Evolutionary conservation across 441 rosid species (phyloP).

Genomic region (Aleurites moluccanus): DNA sequence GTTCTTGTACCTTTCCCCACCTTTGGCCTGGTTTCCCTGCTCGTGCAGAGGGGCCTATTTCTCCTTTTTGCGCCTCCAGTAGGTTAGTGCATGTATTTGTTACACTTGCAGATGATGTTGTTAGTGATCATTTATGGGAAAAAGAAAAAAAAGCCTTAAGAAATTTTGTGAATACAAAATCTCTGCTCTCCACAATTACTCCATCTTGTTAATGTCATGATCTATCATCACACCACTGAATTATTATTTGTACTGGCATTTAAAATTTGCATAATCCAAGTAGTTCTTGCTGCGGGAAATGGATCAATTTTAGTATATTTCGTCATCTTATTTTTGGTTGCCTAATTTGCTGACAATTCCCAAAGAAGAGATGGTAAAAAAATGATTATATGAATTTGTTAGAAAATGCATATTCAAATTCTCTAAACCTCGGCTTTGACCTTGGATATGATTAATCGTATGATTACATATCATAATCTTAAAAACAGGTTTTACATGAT

Average conservation of each 20-base stretch:
- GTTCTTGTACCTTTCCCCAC: conserved; percentile 31
- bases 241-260: neutral
- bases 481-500: no score
- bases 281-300: no score
- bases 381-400: no score
- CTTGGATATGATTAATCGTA: no score
- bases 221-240: neutral
- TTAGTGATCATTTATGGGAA: conserved; percentile 51
- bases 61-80: conserved; percentile 39
- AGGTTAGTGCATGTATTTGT: conserved; percentile 58
- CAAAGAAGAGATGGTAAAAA: no score
- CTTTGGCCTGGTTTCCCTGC: conserved; percentile 30
- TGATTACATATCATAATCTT: no score
- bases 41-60: conserved; percentile 34
- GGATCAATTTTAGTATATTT: no score
- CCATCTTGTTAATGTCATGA: neutral
- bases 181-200: conserved; percentile 30
- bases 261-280: neutral
- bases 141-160: conserved; percentile 29
- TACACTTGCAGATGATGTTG: conserved; percentile 42
- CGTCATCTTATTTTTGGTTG: no score
- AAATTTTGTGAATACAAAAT: conserved; percentile 60
- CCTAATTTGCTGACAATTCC: no score
- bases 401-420: no score
- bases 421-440: no score